These are phyloP conservation scores for Triticum monococcum DNA, from an alignment of 176 grass and related monocot genomes.

Conservation along the genomic window DNA sequence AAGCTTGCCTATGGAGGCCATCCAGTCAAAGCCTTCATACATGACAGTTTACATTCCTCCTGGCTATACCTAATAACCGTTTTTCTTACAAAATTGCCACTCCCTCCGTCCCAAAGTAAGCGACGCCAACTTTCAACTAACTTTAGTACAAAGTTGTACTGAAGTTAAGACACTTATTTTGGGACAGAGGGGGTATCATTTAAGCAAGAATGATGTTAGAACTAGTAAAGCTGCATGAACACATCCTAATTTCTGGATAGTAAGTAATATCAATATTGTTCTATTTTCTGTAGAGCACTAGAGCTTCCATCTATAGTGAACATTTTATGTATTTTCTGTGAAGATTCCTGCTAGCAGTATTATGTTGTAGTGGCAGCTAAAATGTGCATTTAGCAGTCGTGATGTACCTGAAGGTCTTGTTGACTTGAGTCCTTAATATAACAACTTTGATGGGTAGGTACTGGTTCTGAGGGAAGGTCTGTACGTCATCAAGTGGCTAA, in stretches of 20 bases:
- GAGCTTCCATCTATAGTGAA: background rate
- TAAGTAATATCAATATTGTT: background rate
- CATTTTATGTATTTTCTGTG: background rate
- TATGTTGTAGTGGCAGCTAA: background rate
- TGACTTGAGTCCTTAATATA: slow-evolving; percentile 9
- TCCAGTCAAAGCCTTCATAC: background rate
- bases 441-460: slow-evolving; percentile 48
- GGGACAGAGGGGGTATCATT: background rate
- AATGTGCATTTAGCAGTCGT: background rate
- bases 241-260: slow-evolving; percentile 13
- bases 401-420: slow-evolving; percentile 4
- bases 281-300: background rate
- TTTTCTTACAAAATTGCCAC: background rate
- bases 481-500: slow-evolving; percentile 32
- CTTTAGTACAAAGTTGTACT: too few relatives aligned
- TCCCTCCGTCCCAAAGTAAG: too few relatives aligned
- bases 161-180: too few relatives aligned
- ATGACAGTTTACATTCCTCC: background rate
- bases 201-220: background rate
- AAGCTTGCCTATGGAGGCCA: background rate
- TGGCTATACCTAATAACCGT: background rate
- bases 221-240: background rate
- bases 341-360: background rate
- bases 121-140: too few relatives aligned
- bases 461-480: slow-evolving; percentile 45